These are phyloP conservation scores for Cavenderia fasciculata DNA, from an alignment of 78 protist species.

Conservation along the genomic window DNA sequence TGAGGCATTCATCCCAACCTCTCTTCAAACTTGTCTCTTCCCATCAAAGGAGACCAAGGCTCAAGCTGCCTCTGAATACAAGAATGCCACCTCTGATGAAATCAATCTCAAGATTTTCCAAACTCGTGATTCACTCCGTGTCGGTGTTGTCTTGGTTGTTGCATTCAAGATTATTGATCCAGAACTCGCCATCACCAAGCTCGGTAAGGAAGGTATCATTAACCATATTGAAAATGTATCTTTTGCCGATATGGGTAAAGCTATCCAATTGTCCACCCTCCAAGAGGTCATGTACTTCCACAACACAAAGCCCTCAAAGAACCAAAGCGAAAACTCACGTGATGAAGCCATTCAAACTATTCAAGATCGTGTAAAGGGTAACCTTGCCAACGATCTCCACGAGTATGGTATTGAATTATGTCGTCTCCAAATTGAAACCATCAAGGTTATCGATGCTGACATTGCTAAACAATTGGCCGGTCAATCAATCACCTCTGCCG, in stretches of 20 bases:
- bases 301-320: slow-evolving; percentile 13
- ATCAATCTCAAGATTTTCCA: slow-evolving; percentile 62
- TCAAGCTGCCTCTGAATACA: not conserved
- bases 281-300: slow-evolving; percentile 64
- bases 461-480: slow-evolving; percentile 58
- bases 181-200: slow-evolving; percentile 55
- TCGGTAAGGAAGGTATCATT: slow-evolving; percentile 60
- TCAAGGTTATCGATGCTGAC: slow-evolving; percentile 48
- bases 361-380: slow-evolving; percentile 65
- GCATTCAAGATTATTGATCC: slow-evolving; percentile 67
- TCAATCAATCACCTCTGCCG: slow-evolving; percentile 52
- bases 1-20: slow-evolving; percentile 35
- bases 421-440: slow-evolving; percentile 64
- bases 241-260: slow-evolving; percentile 72
- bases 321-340: not conserved
- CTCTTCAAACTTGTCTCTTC: slow-evolving; percentile 41
- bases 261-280: slow-evolving; percentile 52
- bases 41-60: slow-evolving; percentile 48
- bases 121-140: slow-evolving; percentile 58
- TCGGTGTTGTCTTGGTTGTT: slow-evolving; percentile 65
- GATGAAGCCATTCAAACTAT: slow-evolving; percentile 34
- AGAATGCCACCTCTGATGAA: slow-evolving; percentile 21
- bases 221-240: slow-evolving; percentile 62
- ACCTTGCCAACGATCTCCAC: slow-evolving; percentile 13
- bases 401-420: slow-evolving; percentile 55